Evolutionary conservation across 2,329 filamentous ascomycete genomes (phyloP).

Genomic region (Colletotrichum ledebouriae): DNA sequence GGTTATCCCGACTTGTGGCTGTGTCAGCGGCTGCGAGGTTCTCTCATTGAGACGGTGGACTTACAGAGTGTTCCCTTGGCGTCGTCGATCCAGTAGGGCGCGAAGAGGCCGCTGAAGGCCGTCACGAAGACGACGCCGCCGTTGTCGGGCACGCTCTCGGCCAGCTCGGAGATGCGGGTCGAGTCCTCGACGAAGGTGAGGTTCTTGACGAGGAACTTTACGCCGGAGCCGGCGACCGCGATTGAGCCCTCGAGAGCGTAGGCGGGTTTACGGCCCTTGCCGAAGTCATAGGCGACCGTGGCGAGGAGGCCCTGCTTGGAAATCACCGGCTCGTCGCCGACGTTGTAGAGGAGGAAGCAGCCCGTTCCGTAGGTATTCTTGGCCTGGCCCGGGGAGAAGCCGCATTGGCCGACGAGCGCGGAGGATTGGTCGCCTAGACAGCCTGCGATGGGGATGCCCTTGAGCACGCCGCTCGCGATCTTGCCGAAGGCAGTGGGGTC

Average conservation of each 20-base stretch:
- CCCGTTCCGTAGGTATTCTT: conserved; percentile 95
- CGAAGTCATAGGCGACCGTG: conserved; percentile 90
- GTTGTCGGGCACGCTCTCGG: conserved; percentile 73
- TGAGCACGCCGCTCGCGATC: conserved; percentile 74
- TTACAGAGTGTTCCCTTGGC: conserved; percentile 87
- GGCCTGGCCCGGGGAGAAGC: conserved; percentile 83
- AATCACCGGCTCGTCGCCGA: conserved; percentile 86
- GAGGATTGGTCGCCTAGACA: conserved; percentile 90
- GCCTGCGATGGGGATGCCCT: conserved; percentile 81
- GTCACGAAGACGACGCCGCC: conserved; percentile 90
- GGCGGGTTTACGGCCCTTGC: conserved; percentile 69
- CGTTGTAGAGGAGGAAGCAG: conserved; percentile 91
- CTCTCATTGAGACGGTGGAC: conserved; percentile 46
- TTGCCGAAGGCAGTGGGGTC: conserved; percentile 79
- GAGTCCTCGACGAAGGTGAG: conserved; percentile 69
- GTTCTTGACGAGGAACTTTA: conserved; percentile 80
- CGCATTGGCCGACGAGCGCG: conserved; percentile 87
- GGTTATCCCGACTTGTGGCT: conserved; percentile 77
- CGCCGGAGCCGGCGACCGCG: conserved; percentile 83
- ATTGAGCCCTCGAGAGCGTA: conserved; percentile 90
- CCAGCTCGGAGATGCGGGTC: conserved; percentile 64
- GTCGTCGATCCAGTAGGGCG: conserved; percentile 95
- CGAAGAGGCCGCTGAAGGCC: conserved; percentile 91
- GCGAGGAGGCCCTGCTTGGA: conserved; percentile 85
- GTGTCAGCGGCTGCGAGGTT: background rate